Evolutionary conservation across 2,329 filamentous ascomycete species (phyloP).

Genomic region (Clonostachys chloroleuca): DNA sequence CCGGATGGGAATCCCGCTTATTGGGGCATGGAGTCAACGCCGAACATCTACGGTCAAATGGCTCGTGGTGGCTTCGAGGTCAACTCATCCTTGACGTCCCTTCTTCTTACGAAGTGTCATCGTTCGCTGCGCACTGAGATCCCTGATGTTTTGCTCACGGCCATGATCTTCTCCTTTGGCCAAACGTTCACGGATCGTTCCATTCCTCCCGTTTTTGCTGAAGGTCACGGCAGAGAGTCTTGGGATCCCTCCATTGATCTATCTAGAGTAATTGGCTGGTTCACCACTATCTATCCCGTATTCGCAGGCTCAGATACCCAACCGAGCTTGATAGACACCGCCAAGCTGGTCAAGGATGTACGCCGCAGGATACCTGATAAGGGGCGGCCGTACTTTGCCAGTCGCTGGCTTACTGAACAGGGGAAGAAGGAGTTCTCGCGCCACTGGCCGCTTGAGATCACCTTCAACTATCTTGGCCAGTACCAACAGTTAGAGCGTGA

Average conservation of each 20-base stretch:
- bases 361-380: conserved; percentile 20
- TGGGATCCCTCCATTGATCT: conserved; percentile 21
- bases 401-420: conserved; percentile 19
- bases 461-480: conserved; percentile 40
- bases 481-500: conserved; percentile 20
- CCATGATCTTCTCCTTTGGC: conserved; percentile 17
- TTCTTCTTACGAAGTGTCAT: conserved; percentile 11
- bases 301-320: conserved; percentile 4
- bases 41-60: conserved; percentile 13
- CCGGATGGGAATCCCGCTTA: conserved; percentile 11
- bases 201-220: conserved; percentile 19
- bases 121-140: conserved; percentile 19
- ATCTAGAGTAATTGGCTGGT: conserved; percentile 30
- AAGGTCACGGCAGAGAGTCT: conserved; percentile 29
- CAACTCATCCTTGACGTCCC: conserved; percentile 5
- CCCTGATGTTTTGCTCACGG: conserved; percentile 25
- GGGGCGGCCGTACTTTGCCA: conserved; percentile 30
- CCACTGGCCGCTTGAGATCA: conserved; percentile 33
- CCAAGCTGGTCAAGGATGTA: conserved; percentile 8
- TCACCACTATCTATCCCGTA: conserved; percentile 26
- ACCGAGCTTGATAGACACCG: conserved; percentile 1
- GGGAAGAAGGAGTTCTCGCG: conserved; percentile 19
- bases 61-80: conserved; percentile 8
- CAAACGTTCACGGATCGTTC: conserved; percentile 18
- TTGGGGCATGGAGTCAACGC: conserved; percentile 12